Evolutionary conservation across 805 yeast genomes (phyloP).

Genomic region (Candida rishiriensis): DNA sequence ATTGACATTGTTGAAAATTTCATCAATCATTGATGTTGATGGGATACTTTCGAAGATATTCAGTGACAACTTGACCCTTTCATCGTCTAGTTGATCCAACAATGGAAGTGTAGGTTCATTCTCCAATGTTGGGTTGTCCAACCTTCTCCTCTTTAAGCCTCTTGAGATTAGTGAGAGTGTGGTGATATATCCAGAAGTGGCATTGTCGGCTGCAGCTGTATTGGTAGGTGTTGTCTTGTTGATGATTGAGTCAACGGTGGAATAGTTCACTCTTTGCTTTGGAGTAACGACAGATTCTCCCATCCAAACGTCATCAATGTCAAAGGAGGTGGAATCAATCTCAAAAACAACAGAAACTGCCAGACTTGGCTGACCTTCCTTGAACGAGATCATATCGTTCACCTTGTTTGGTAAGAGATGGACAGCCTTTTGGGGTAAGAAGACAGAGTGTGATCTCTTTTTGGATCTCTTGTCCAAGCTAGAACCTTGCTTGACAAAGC

Average conservation of each 20-base stretch:
- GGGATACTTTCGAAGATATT: conserved; percentile 64
- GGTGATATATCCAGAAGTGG: conserved; percentile 55
- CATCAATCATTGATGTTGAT: conserved; percentile 60
- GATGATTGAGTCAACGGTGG: conserved; percentile 51
- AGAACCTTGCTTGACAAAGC: conserved; percentile 67
- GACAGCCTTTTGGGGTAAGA: conserved; percentile 70
- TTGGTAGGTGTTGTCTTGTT: conserved; percentile 16
- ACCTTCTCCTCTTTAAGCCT: conserved; percentile 66
- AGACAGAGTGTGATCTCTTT: conserved; percentile 85
- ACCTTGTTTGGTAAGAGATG: conserved; percentile 67
- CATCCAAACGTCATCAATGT: conserved; percentile 71
- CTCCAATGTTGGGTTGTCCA: conserved; percentile 45
- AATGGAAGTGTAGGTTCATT: conserved; percentile 55
- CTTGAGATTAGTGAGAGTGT: conserved; percentile 61
- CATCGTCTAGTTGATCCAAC: conserved; percentile 82
- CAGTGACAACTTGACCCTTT: conserved; percentile 63
- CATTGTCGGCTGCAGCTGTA: conserved; percentile 40
- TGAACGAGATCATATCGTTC: conserved; percentile 56
- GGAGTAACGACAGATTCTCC: conserved; percentile 70
- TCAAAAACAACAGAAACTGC: conserved; percentile 77
- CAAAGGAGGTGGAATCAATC: conserved; percentile 66
- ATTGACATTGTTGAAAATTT: conserved; percentile 77
- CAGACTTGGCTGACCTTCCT: conserved; percentile 53
- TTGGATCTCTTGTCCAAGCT: conserved; percentile 82
- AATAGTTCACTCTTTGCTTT: conserved; percentile 50